Base-by-base conservation (phyloP, 139 green algal species). In the Picochlorum sp. region DNA sequence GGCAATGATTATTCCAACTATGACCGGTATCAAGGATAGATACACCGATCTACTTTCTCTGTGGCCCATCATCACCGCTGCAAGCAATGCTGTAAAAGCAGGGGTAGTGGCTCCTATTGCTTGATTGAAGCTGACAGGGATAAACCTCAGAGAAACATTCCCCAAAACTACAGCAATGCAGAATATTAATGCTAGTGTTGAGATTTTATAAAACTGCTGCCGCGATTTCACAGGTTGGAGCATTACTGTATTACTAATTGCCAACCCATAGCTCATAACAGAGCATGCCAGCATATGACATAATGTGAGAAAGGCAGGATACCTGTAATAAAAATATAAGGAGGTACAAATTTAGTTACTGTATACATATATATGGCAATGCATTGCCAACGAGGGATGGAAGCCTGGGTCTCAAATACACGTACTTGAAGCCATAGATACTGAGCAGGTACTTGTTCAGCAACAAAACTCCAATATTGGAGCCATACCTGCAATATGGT, bases 71-170 rank as follows among this genome's bases (percentile, higher is more conserved):
- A 96, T 70, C 0, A 80, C 2, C 25, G 73, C 72, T 3, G 79
- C 72, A 16, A 97, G 73, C 12, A 86, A 49, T 7, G 91, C 91
- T 6, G 91, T 98, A 69, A 96, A 96, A 60, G 90, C 89, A 3
- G 91, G 91, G 4, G 91, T 97, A 1, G 88, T 97, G 10, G 89
- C 81, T 0, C 91, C 91, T 45, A 96, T 81, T 1, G 86, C 89
- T 70, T 98, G 90, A 66, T 87, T 95, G 79, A 98, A 98, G 7
- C 78, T 91, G 5, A 96, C 85, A 13, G 86, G 86, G 43, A 94
- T 83, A 63, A 78, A 90, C n/a, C 63, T 75, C 10, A 98, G 70
- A 1, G 74, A 87, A 1, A 89, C 65, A 58, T 97, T 98, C 22
- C 90, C 90, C 43, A 89, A 70, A 16, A 97, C 89, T 9, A 98